These are phyloP conservation scores for Diaporthe ampelina DNA, from an alignment of 2,329 filamentous ascomycete genomes.

Conservation along the genomic window DNA sequence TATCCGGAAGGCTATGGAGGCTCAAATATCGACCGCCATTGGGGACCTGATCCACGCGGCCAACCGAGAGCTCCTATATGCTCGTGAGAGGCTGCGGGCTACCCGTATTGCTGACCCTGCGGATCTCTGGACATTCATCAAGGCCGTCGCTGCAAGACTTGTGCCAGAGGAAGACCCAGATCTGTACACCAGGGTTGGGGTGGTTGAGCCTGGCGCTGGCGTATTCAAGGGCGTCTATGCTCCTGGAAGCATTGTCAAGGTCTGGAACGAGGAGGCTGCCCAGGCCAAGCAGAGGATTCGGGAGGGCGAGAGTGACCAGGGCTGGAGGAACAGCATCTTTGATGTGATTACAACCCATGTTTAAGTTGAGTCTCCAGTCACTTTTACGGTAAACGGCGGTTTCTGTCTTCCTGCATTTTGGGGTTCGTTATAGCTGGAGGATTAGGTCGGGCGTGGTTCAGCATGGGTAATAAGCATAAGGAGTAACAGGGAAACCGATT, in stretches of 20 bases:
- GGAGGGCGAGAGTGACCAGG: slow-evolving; percentile 74
- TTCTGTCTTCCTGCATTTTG: neutral
- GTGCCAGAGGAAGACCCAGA: slow-evolving; percentile 81
- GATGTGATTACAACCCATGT: slow-evolving; percentile 57
- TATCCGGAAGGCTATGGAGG: slow-evolving; percentile 83
- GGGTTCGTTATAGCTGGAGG: neutral
- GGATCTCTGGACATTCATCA: slow-evolving; percentile 85
- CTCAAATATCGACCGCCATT: slow-evolving; percentile 80
- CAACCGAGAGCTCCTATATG: slow-evolving; percentile 90
- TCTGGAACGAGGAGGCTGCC: slow-evolving; percentile 87
- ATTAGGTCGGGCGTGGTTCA: neutral
- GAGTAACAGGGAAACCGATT: neutral
- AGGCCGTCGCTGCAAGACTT: slow-evolving; percentile 83
- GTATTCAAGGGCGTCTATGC: slow-evolving; percentile 89
- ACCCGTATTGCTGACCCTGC: slow-evolving; percentile 86
- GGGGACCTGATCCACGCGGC: slow-evolving; percentile 77
- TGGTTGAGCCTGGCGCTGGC: slow-evolving; percentile 67
- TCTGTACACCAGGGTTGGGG: slow-evolving; percentile 79
- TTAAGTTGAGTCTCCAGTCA: neutral
- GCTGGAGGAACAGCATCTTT: slow-evolving; percentile 92
- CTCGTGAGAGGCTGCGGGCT: slow-evolving; percentile 86
- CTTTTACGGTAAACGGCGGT: neutral
- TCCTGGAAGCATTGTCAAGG: slow-evolving; percentile 87
- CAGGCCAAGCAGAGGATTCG: slow-evolving; percentile 80
- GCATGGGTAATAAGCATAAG: neutral